A percentile compares a stretch with the other conserved stretches of the same genome.
phyloP scores from a whole-genome alignment of 768 basidiomycete species.

The Suillus plorans region DNA sequence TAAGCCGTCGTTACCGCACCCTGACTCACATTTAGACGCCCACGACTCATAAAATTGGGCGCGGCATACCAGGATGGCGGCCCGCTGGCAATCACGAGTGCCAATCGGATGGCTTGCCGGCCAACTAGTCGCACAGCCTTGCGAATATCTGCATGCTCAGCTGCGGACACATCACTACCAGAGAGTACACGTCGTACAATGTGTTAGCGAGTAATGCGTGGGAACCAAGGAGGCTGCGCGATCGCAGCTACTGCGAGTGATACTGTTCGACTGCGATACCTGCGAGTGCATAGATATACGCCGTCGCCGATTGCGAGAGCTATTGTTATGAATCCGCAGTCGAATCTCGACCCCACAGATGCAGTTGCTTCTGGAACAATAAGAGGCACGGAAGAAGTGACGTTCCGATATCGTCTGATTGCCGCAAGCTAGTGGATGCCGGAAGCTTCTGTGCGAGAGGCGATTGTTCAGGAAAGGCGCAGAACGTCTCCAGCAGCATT shows the following conservation, averaged over 20 bases:
- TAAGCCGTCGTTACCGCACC: constrained; percentile 1
- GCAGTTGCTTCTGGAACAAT: not conserved
- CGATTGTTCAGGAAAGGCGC: not conserved
- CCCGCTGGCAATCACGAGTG: not conserved
- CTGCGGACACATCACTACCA: not conserved
- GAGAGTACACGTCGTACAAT: not conserved
- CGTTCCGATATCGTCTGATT: not conserved
- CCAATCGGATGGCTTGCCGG: not conserved
- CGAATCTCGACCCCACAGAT: too few species aligned
- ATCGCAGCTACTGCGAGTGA: not conserved
- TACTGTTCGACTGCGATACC: not conserved
- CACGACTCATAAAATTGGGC: not conserved
- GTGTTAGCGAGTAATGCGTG: not conserved
- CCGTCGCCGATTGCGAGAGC: not conserved
- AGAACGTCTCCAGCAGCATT: not conserved
- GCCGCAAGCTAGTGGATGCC: not conserved
- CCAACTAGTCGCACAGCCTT: not conserved
- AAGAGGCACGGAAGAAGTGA: not conserved
- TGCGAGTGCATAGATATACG: not conserved
- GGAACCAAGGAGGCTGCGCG: not conserved
- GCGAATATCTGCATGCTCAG: not conserved
- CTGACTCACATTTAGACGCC: constrained; percentile 3
- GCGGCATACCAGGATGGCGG: not conserved
- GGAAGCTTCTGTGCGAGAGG: not conserved
- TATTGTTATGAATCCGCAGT: not conserved